These are phyloP conservation scores for Xylaria curta DNA, from an alignment of 495 filamentous ascomycete species.

Conservation along the genomic window DNA sequence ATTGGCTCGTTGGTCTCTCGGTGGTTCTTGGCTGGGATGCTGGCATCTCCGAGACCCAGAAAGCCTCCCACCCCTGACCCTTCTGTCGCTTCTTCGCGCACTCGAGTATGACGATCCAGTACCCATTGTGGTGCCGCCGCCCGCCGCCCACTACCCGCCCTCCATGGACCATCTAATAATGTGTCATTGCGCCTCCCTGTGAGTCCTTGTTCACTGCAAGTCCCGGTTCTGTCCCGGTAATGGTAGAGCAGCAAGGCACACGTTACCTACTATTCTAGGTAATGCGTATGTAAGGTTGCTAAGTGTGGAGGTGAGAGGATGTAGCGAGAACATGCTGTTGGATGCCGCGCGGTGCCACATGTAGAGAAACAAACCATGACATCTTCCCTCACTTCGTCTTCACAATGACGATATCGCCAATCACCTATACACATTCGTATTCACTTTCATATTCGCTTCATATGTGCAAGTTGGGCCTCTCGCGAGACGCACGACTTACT, in stretches of 20 bases:
- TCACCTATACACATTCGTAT: background rate
- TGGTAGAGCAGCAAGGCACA: background rate
- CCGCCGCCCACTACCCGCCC: background rate
- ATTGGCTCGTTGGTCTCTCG: background rate
- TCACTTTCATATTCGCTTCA: background rate
- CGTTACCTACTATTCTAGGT: slow-evolving; percentile 5
- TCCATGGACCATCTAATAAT: background rate
- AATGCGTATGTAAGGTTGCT: background rate
- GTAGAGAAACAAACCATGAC: slow-evolving; percentile 10
- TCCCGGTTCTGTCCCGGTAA: background rate
- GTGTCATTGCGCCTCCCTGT: slow-evolving; percentile 13
- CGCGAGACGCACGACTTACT: background rate
- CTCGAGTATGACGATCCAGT: slow-evolving; percentile 11
- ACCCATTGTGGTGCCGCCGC: slow-evolving; percentile 7
- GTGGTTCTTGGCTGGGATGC: background rate
- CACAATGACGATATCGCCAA: background rate
- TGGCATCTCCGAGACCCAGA: slow-evolving; percentile 19
- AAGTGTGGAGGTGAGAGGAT: background rate
- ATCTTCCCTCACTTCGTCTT: background rate
- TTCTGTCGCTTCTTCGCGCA: background rate
- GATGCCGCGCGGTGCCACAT: background rate
- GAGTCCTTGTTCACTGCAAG: slow-evolving; percentile 1
- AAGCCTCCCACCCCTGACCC: background rate
- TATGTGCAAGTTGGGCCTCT: background rate
- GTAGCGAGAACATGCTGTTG: background rate